Conservation (phyloP, 2,329 filamentous ascomycete genomes). For the Diplodia seriata region DNA sequence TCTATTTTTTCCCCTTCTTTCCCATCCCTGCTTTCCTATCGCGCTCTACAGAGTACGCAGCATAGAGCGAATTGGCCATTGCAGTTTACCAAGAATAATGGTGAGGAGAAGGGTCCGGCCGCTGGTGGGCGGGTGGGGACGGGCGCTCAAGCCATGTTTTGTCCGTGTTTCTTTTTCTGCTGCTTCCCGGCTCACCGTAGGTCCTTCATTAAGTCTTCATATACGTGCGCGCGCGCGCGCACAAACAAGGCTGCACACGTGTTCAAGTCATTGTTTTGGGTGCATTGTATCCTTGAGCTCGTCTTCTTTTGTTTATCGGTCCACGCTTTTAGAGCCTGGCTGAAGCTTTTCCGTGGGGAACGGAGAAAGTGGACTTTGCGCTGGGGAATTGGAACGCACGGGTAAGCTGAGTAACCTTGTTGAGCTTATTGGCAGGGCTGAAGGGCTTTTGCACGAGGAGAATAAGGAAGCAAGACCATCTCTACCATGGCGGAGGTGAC, state of each 20-base stretch:
- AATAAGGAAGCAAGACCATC: neutral
- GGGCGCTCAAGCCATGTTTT: neutral
- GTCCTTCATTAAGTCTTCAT: neutral
- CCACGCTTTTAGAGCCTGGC: neutral
- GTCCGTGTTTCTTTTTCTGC: neutral
- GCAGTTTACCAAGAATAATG: neutral
- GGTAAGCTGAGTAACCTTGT: neutral
- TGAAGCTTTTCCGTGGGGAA: neutral
- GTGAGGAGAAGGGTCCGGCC: neutral
- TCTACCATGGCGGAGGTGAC: neutral
- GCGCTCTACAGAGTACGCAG: neutral
- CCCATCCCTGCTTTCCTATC: neutral
- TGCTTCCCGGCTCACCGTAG: neutral
- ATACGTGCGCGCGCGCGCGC: neutral
- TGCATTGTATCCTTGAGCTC: neutral
- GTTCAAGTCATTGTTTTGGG: neutral
- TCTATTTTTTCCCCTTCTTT: neutral
- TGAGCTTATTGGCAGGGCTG: neutral
- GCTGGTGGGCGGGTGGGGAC: neutral
- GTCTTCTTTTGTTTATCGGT: neutral
- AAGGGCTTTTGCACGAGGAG: neutral
- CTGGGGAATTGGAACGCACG: neutral
- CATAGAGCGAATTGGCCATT: neutral
- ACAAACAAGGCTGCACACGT: neutral
- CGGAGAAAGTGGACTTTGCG: neutral